Percentiles rank a stretch among this genome's conserved stretches.
phyloP scores from a whole-genome alignment of 768 basidiomycete genomes.

The Kwoniella botswanensis region DNA sequence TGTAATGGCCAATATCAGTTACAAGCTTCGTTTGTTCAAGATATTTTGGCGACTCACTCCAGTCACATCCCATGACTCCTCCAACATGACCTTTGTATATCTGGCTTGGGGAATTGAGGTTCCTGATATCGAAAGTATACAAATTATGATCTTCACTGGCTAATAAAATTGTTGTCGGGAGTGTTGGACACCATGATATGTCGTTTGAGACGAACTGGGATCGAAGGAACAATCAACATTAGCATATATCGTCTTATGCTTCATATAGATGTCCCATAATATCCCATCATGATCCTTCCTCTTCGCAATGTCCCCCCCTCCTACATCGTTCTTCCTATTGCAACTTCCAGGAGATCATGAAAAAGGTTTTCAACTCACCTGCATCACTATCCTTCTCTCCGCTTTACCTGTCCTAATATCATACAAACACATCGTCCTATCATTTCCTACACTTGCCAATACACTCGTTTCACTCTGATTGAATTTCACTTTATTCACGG shows the following conservation, averaged over 20 bases:
- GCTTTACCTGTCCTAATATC: conserved; percentile 97
- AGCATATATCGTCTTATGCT: no score
- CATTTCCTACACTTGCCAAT: conserved; percentile 91
- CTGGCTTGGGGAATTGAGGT: conserved; percentile 78
- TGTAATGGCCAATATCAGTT: conserved; percentile 13
- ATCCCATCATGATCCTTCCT: no score
- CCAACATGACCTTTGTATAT: conserved; percentile 98
- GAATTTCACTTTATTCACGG: conserved; percentile 84
- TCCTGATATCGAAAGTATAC: conserved; percentile 95
- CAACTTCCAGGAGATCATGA: no score
- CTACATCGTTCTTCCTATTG: no score
- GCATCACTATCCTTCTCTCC: conserved; percentile 87
- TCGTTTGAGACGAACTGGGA: conserved; percentile 84
- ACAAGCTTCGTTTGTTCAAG: no score
- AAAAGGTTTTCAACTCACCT: conserved; percentile 61
- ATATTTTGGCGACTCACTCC: conserved; percentile 64
- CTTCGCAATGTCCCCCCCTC: no score
- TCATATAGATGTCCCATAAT: no score
- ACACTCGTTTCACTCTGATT: conserved; percentile 93
- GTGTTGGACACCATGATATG: conserved; percentile 93
- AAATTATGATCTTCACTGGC: conserved; percentile 99
- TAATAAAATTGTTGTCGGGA: conserved; percentile 86
- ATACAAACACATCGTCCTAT: conserved; percentile 93
- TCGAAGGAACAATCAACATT: neutral
- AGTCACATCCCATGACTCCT: conserved; percentile 95